A percentile compares a stretch with the other conserved stretches of the same genome.
phyloP scores from a whole-genome alignment of 2,329 filamentous ascomycete species.

The Geosmithia morbida region DNA sequence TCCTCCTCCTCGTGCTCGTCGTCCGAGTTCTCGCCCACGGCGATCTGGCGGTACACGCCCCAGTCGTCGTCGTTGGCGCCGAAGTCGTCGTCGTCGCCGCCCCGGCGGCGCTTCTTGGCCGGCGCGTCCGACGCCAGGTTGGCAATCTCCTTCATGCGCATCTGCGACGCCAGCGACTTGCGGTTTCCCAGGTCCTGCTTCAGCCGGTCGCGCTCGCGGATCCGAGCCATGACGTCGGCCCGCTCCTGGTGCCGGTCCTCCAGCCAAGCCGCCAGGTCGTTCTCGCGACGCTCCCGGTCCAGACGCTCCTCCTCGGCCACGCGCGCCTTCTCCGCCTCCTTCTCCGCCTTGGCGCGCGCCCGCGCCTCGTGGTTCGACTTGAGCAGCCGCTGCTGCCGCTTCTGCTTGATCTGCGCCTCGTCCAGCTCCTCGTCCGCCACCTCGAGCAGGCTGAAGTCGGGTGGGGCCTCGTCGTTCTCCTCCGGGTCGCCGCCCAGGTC shows the following conservation, averaged over 20 bases:
- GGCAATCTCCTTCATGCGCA: constrained; percentile 96
- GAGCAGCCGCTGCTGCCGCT: constrained; percentile 80
- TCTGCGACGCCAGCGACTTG: constrained; percentile 90
- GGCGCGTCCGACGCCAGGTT: constrained; percentile 88
- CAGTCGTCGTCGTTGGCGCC: constrained; percentile 96
- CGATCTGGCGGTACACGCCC: constrained; percentile 90
- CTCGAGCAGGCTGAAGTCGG: constrained; percentile 79
- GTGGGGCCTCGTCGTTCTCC: constrained; percentile 63
- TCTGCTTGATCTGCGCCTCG: constrained; percentile 80
- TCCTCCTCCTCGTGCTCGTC: constrained; percentile 92
- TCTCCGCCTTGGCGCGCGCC: constrained; percentile 87
- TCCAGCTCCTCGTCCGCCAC: constrained; percentile 85
- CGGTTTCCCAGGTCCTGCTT: constrained; percentile 93
- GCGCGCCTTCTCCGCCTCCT: constrained; percentile 80
- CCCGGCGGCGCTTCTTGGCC: constrained; percentile 67
- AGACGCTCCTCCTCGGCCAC: constrained; percentile 69
- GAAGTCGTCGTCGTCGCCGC: constrained; percentile 89
- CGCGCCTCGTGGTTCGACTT: constrained; percentile 93
- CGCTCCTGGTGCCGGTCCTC: constrained; percentile 65
- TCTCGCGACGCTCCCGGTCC: constrained; percentile 72
- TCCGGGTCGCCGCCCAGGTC: constrained; percentile 75
- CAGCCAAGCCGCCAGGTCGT: constrained; percentile 77
- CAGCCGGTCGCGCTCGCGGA: constrained; percentile 85
- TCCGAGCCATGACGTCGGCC: constrained; percentile 57
- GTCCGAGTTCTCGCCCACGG: constrained; percentile 66